Conservation (phyloP, 163 green algal genomes). For the Volvox carteri region DNA sequence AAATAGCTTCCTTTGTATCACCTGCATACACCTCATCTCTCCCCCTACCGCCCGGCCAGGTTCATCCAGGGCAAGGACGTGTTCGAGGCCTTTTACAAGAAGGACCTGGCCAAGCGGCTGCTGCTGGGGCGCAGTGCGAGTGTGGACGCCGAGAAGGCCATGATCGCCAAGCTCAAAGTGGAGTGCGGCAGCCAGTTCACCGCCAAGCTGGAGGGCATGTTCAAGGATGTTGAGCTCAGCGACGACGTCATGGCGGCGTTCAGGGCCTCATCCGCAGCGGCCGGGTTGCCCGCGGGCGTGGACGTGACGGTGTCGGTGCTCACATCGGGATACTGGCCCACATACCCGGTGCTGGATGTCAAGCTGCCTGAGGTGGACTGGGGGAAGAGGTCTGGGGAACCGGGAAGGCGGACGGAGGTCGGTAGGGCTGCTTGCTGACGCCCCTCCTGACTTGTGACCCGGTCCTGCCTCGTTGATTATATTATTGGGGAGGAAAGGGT, state of each 20-base stretch:
- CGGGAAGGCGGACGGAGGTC: too few relatives aligned
- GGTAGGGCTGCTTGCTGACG: too few relatives aligned
- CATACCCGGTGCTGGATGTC: slow-evolving; percentile 88
- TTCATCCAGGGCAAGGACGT: slow-evolving; percentile 93
- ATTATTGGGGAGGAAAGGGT: too few relatives aligned
- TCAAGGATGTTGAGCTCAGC: slow-evolving; percentile 82
- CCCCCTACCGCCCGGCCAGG: background rate
- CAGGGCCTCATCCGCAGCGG: slow-evolving; percentile 50
- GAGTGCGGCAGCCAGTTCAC: slow-evolving; percentile 98
- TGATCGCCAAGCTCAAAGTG: slow-evolving; percentile 95
- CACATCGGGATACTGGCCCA: slow-evolving; percentile 96
- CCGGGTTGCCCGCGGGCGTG: slow-evolving; percentile 72
- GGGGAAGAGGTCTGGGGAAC: too few relatives aligned
- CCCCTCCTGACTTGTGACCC: too few relatives aligned
- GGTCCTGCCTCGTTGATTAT: too few relatives aligned
- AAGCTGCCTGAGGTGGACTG: slow-evolving; percentile 83
- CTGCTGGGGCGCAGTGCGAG: slow-evolving; percentile 90
- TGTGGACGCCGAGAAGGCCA: slow-evolving; percentile 95
- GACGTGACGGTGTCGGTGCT: slow-evolving; percentile 94
- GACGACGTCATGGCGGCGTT: slow-evolving; percentile 93
- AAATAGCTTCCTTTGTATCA: too few relatives aligned
- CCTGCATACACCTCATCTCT: too few relatives aligned
- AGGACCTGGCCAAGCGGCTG: slow-evolving; percentile 95
- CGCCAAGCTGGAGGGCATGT: slow-evolving; percentile 98
- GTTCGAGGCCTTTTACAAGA: slow-evolving; percentile 95